These are phyloP conservation scores for Ramichloridium luteum DNA, from an alignment of 2,329 filamentous ascomycete species.

Conservation along the genomic window DNA sequence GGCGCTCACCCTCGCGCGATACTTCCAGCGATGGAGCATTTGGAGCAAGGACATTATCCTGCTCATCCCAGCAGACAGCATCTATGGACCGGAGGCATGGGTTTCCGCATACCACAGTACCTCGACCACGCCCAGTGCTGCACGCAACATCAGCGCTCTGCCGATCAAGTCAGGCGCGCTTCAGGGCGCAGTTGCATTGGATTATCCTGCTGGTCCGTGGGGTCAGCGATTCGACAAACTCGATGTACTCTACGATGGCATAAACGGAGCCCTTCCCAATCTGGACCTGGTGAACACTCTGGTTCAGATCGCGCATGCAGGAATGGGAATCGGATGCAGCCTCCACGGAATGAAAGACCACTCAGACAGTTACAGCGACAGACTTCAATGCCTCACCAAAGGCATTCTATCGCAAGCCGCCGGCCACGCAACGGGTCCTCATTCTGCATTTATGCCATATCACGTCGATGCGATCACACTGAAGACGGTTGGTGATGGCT, in stretches of 20 bases:
- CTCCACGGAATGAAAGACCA: slow-evolving; percentile 80
- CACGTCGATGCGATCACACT: slow-evolving; percentile 93
- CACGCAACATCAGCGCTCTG: slow-evolving; percentile 51
- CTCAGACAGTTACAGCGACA: slow-evolving; percentile 63
- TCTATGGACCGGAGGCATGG: slow-evolving; percentile 87
- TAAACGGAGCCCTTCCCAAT: slow-evolving; percentile 92
- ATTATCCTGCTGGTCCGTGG: slow-evolving; percentile 60
- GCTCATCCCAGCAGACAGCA: slow-evolving; percentile 76
- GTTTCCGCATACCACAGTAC: slow-evolving; percentile 94
- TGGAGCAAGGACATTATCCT: slow-evolving; percentile 99
- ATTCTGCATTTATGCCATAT: slow-evolving; percentile 94
- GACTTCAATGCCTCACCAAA: slow-evolving; percentile 75
- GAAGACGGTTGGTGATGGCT: slow-evolving; percentile 78
- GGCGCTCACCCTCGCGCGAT: slow-evolving; percentile 74
- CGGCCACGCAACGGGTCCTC: slow-evolving; percentile 77
- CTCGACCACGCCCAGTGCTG: slow-evolving; percentile 49
- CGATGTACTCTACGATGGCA: slow-evolving; percentile 86
- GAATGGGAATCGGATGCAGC: slow-evolving; percentile 77
- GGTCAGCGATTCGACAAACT: slow-evolving; percentile 75
- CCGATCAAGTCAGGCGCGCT: slow-evolving; percentile 86
- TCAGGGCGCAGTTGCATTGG: slow-evolving; percentile 84
- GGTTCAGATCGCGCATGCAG: slow-evolving; percentile 71
- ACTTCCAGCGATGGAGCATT: slow-evolving; percentile 94
- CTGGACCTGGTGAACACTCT: slow-evolving; percentile 93
- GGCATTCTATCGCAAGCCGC: slow-evolving; percentile 89